Evolutionary conservation across 345 rosid species (phyloP), one percentile per base, ranked within the genome.

Genomic region (Ricinus communis): DNA sequence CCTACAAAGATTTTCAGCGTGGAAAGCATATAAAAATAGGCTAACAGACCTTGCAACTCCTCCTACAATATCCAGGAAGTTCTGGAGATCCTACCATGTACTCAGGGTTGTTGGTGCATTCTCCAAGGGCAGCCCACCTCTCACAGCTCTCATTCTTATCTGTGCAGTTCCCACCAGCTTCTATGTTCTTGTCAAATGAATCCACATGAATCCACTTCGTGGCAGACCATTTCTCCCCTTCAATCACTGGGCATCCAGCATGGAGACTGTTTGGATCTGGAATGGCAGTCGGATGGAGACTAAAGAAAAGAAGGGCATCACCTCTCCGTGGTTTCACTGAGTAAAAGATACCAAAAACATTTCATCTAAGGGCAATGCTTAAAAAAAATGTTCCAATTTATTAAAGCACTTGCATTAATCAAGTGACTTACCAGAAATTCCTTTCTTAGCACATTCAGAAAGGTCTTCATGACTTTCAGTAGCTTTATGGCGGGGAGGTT

Each of bases 211-310:
- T 86, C 98, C 98, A 94, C 81, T 94, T 94, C 0, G 98, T 94
- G 11, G 98, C 98, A 1, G 97, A 94, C 98, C 98, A 91, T 85
- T 94, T 94, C 88, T 94, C 98, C 16, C 98, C 97, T 73, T 91
- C 90, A 11, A 91, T 85, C 77, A 94, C 97, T 0, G 93, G 98
- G 84, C 97, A 94, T 13, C 98, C 98, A 24, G 88, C 95, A 58
- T 94, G 98, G 51, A 90, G 90, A 77, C 95, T 90, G 77, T 25
- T 49, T 3, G 83, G 71, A 80, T 94, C 98, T 8, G 98, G 98
- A 31, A 82, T 73, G 53, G 98, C 95, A 43, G 75, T 87, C 31
- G 91, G 84, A 73, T 73, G 78, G 53, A 94, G 96, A 77, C 89
- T 94, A 79, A 90, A 94, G 95, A 91, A 94, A 59, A 94, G 91